Evolutionary conservation across 768 basidiomycete genomes (phyloP), one percentile per base, ranked within the genome.

Genomic region (Hypholoma fasciculare): DNA sequence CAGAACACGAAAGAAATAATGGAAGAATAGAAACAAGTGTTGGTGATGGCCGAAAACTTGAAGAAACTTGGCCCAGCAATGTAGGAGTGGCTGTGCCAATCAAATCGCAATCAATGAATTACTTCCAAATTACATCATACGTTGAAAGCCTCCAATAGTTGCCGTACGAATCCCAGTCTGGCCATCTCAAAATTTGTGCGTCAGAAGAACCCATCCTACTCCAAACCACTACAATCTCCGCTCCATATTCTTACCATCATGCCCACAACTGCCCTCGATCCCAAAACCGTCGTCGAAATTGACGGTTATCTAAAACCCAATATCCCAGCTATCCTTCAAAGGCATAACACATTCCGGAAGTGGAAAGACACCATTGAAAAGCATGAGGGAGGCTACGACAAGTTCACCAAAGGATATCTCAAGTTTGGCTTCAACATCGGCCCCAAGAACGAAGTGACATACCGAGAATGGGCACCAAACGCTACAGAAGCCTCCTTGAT

Each of bases 381-480:
- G 49, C 73, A 86, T 62, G 96, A 98, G 76, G 94, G 94, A 49
- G 96, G 97, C 17, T 86, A 86, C 69, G 89, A 90, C 27, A 75
- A 76, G 16, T 93, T 93, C 71, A 88, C 90, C 6, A 83, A 87
- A 67, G 92, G 92, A 2, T 96, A 92, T 73, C 78, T 85, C 61
- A 84, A 79, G 65, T 86, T 85, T 69, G 96, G 96, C 37, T 78
- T 99, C 65, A 87, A 90, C 57, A 82, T 93, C 42, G 78, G 77
- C 40, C 69, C 75, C 38, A 82, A 88, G 57, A 87, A 86, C 53
- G 80, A 87, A 27, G 83, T 98, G 30, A 74, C 82, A 7, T 98
- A 98, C 72, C 81, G 92, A 65, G 97, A 99, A 71, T 99, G 97
- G 97, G 96, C 97, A 8, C 96, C 97, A 0, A 92, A 91, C 63